Conservation (phyloP, 2,329 filamentous ascomycete species). For the Colletotrichum eleusines region DNA sequence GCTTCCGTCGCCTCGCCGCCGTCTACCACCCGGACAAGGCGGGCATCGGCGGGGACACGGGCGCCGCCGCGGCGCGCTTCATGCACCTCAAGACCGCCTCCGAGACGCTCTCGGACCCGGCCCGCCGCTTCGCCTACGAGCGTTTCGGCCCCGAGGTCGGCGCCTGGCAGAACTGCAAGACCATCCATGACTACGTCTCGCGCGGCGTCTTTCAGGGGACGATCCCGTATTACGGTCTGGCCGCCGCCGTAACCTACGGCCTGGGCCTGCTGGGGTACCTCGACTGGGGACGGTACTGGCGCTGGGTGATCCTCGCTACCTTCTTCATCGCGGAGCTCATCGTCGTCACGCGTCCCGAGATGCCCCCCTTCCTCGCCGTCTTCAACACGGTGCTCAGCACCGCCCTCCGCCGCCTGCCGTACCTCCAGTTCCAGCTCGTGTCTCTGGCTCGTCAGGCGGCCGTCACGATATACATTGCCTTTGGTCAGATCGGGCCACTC, state of each 20-base stretch:
- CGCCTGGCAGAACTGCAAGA: slow-evolving; percentile 74
- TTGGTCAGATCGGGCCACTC: slow-evolving; percentile 83
- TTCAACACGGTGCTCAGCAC: slow-evolving; percentile 60
- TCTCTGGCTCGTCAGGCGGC: slow-evolving; percentile 79
- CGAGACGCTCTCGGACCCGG: slow-evolving; percentile 83
- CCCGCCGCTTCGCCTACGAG: slow-evolving; percentile 88
- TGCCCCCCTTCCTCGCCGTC: slow-evolving; percentile 58
- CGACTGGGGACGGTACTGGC: slow-evolving; percentile 74
- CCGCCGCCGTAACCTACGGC: slow-evolving; percentile 69
- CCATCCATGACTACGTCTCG: slow-evolving; percentile 78
- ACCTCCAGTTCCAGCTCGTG: slow-evolving; percentile 88
- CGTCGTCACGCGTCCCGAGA: slow-evolving; percentile 65
- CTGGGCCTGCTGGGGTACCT: slow-evolving; percentile 76
- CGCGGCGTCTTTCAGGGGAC: slow-evolving; percentile 71
- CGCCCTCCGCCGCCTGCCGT: slow-evolving; percentile 65
- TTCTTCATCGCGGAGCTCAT: slow-evolving; percentile 70
- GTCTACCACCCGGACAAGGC: slow-evolving; percentile 89
- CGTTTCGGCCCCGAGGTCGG: slow-evolving; percentile 83
- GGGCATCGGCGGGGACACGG: slow-evolving; percentile 50
- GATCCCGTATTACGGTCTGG: slow-evolving; percentile 71
- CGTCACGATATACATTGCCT: slow-evolving; percentile 84
- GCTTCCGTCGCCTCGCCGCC: slow-evolving; percentile 82
- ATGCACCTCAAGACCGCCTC: slow-evolving; percentile 85
- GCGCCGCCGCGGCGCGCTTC: slow-evolving; percentile 67
- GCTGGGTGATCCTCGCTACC: slow-evolving; percentile 68